Conservation (phyloP, 345 rosid species). For the Citrus glauca region DNA sequence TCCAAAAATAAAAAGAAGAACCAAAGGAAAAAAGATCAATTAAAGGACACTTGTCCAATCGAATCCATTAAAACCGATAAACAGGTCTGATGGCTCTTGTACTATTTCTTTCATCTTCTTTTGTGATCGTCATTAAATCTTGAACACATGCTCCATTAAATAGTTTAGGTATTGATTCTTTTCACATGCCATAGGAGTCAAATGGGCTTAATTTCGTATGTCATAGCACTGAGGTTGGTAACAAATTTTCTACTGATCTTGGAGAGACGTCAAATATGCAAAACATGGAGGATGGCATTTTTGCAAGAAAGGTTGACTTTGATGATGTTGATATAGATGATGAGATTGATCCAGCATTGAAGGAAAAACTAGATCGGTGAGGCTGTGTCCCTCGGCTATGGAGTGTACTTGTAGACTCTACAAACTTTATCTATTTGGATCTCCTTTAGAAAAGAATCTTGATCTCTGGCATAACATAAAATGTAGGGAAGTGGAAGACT, state of each 20-base stretch:
- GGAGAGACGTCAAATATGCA: conserved; percentile 39
- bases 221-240: conserved; percentile 31
- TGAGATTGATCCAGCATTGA: conserved; percentile 82
- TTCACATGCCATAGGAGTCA: conserved; percentile 39
- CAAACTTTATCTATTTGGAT: background rate
- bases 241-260: conserved; percentile 29
- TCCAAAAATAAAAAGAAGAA: conserved; percentile 69
- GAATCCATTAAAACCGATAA: conserved; percentile 31
- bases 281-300: conserved; percentile 32
- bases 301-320: conserved; percentile 40
- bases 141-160: background rate
- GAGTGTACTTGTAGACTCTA: background rate
- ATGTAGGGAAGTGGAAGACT: conserved; percentile 84
- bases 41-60: conserved; percentile 35
- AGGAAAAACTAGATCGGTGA: conserved; percentile 79
- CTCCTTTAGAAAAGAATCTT: background rate
- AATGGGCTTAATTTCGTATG: conserved; percentile 30
- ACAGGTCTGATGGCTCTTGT: conserved; percentile 35
- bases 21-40: conserved; percentile 57
- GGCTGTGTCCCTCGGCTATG: conserved; percentile 4
- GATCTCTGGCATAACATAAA: background rate
- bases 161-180: conserved; percentile 15
- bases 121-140: background rate
- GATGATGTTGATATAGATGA: conserved; percentile 71
- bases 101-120: conserved; percentile 7